Evolutionary conservation across 2,329 filamentous ascomycete genomes (phyloP), one percentile per base, ranked within the genome.

Genomic region (Chaetomiaceae sp.): DNA sequence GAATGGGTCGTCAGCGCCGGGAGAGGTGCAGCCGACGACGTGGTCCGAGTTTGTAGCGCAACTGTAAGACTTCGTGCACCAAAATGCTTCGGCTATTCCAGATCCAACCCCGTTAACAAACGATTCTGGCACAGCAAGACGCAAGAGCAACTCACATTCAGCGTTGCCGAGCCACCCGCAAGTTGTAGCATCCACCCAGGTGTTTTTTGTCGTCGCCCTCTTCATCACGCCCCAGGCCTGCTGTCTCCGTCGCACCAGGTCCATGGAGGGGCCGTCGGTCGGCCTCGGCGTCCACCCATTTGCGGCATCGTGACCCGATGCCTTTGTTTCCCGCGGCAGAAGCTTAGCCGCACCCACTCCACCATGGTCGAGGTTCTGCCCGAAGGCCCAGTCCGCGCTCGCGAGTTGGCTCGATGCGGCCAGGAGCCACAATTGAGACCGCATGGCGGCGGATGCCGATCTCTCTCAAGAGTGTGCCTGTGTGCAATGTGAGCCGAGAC

Each of bases 1-100:
- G 50, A 70, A 70, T 0, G 50, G 45, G 31, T 62, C 61, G 6
- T 56, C 57, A 4, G 57, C 50, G 2, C 60, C 63, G 0, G 64
- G 63, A 2, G 54, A 39, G 1, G 50, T 62, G 51, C 70, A 72
- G 7, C 60, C 69, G 21, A 72, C 67, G 33, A 67, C 61, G n/a
- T 68, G 54, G 14, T 65, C 46, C 1, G 40, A 47, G 55, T 71
- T 67, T 2, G 69, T 72, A 5, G 44, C 48, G 53, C 63, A 65
- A 5, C 46, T 54, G 6, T 39, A 52, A 0, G 42, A 25, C 1
- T 37, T 10, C 5, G 47, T 20, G 50, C 64, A 63, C 12, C 50
- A 55, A 13, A 55, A 60, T 1, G 58, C 42, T 5, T 21, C 40
- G 3, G 54, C 61, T 61, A 31, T 38, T 16, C 4, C 31, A 20